Base-by-base conservation (phyloP, 495 filamentous ascomycete species). In the Aspergillus bridgeri region DNA sequence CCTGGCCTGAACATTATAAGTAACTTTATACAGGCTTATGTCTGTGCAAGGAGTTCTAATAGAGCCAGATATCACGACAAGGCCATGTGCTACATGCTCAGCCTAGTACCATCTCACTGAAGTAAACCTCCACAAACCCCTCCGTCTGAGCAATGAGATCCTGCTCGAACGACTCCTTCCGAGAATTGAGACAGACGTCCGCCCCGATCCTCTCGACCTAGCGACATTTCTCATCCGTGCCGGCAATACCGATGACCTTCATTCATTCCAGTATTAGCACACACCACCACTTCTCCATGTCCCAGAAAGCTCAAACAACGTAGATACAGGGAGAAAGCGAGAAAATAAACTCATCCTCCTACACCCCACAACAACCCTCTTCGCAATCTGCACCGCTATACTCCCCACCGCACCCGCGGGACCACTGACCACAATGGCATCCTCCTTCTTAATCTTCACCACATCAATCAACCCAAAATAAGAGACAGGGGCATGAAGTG, bases 131-230 rank as follows among this genome's bases (percentile, higher is more conserved):
- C 17, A 88, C 84, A 59, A 71, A 84, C 0, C 81, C 81, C 33
- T 85, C 82, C 18, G 87, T 88, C 11, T 76, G 84, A 60, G 76
- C 74, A 54, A 62, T 71, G 44, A 90, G 77, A 50, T 88, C 79
- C 51, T 79, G 54, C 53, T 68, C 66, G 60, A 89, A 92, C 7
- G 71, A 67, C 0, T 73, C 53, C 46, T 69, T 72, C 69, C 88
- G 88, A 71, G 89, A 90, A 73, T 89, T 87, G 57, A 90, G 56
- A 45, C 84, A 87, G 21, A 80, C 71, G 69, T 90, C 86, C 44
- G 83, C 86, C 0, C 87, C 86, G 9, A 89, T 69, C 55, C 74
- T 76, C 61, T 85, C 75, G 33, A 88, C 78, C 78, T 83, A 83
- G 52, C 68, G 62, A 62, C 85, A 87, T 67, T 89, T 89, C 24